Evolutionary conservation across 306 rosid species (phyloP), one percentile per base, ranked within the genome.

Genomic region (Cotoneaster glaucophyllus): DNA sequence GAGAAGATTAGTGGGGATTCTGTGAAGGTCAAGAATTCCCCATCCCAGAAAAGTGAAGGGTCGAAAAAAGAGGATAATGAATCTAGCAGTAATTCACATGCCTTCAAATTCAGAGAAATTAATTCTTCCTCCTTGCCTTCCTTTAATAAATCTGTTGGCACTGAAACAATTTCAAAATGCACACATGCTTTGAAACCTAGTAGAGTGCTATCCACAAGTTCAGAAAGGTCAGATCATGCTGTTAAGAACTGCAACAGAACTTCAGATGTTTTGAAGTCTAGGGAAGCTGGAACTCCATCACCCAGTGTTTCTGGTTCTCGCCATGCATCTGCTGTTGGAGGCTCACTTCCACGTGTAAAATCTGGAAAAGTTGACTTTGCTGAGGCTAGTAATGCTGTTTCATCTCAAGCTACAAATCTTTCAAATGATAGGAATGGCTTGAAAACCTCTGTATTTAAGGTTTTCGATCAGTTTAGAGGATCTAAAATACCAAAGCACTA

Each of bases 401-500:
- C 91, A 72, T 83, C 89, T 63, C 88, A 76, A 73, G 87, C 53
- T 76, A 76, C 84, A 59, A 84, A 69, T 74, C 77, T 87, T 74
- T 82, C 71, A 68, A 89, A 82, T 84, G 81, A 88, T n/a, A 88
- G 78, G 84, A 83, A 81, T 81, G 93, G 86, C 75, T 84, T 89
- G 84, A 92, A 73, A 87, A 77, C 91, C 50, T 89, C 99, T 63
- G 91, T 92, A 63, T 75, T 78, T 67, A 92, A 89, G 87, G 98
- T 88, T 65, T 96, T 92, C 28, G 89, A 90, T 83, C 97, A 92
- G 84, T 79, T 92, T 62, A 86, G 83, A 84, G 99, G 92, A 86
- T 80, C 99, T 57, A 92, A 86, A 80, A 43, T 79, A 74, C 86
- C 90, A 43, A 92, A 88, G 71, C 81, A 56, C 77, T 59, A 70